A percentile compares a stretch with the other conserved stretches of the same genome.
Conservation (phyloP, 805 yeast genomes). For the Metahyphopichia silvanorum region DNA sequence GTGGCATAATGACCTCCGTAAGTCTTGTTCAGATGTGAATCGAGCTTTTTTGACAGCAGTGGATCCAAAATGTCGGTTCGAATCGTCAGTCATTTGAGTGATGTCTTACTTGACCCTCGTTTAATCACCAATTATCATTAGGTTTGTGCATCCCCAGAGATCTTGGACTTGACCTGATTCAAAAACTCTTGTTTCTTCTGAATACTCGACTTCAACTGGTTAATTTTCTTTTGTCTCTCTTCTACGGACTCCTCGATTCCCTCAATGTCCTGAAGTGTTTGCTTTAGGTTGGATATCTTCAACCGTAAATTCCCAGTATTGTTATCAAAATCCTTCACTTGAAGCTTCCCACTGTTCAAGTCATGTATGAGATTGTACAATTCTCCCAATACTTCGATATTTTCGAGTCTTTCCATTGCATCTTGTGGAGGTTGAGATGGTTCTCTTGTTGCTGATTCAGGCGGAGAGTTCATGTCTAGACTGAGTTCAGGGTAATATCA, state of each 20-base stretch:
- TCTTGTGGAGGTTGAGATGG: too few relatives aligned
- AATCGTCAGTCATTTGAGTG: too few relatives aligned
- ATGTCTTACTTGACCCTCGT: too few relatives aligned
- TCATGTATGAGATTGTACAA: conserved; percentile 32
- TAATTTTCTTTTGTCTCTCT: conserved; percentile 20
- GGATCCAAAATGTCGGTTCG: too few relatives aligned
- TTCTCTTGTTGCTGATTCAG: too few relatives aligned
- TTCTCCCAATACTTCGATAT: conserved; percentile 37
- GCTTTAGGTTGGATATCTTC: conserved; percentile 26
- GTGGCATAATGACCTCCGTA: too few relatives aligned
- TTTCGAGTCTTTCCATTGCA: conserved; percentile 23
- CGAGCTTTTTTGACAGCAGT: too few relatives aligned
- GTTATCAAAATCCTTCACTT: conserved; percentile 41
- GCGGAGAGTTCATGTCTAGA: too few relatives aligned
- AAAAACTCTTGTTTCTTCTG: conserved; percentile 22
- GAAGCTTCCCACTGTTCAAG: conserved; percentile 31
- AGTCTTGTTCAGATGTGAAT: too few relatives aligned
- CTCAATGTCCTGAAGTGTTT: conserved; percentile 31
- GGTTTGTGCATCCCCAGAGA: too few relatives aligned
- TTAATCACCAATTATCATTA: too few relatives aligned
- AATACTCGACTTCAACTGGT: conserved; percentile 20
- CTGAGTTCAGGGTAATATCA: too few relatives aligned
- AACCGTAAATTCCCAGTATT: conserved; percentile 37
- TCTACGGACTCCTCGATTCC: conserved; percentile 35
- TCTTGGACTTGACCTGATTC: conserved; percentile 6